Evolutionary conservation across 345 rosid species (phyloP).

Genomic region (Arabidopsis suecica): DNA sequence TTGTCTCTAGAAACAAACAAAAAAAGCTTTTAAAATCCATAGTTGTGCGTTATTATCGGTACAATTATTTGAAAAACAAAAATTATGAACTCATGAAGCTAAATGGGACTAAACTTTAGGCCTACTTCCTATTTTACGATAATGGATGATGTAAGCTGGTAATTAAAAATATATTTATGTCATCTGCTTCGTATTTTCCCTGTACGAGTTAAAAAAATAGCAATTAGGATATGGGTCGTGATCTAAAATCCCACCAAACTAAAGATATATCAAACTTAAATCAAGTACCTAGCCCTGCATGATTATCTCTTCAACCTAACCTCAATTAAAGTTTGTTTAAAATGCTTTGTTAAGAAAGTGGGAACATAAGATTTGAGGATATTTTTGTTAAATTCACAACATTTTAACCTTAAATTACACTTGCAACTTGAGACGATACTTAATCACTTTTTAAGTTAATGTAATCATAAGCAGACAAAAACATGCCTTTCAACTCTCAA

Average conservation of each 20-base stretch:
- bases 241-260: constrained; percentile 36
- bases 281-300: not conserved
- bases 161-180: not conserved
- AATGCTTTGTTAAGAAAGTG: constrained; percentile 14
- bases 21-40: not conserved
- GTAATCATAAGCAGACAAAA: constrained; percentile 24
- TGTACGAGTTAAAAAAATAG: constrained; percentile 22
- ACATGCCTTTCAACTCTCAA: constrained; percentile 22
- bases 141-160: constrained; percentile 18
- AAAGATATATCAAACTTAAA: constrained; percentile 11
- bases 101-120: constrained; percentile 23
- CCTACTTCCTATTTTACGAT: constrained; percentile 11
- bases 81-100: constrained; percentile 6
- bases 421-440: constrained; percentile 28
- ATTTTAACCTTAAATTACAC: not conserved
- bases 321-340: not conserved
- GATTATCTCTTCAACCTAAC: constrained; percentile 30
- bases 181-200: constrained; percentile 21
- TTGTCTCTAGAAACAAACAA: not conserved
- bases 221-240: constrained; percentile 22
- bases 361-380: constrained; percentile 3
- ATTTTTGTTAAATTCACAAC: not conserved
- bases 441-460: not conserved
- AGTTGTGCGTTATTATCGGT: not conserved
- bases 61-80: constrained; percentile 2